Base-by-base conservation (phyloP, 495 filamentous ascomycete genomes). In the Podospora pseudocomata region DNA sequence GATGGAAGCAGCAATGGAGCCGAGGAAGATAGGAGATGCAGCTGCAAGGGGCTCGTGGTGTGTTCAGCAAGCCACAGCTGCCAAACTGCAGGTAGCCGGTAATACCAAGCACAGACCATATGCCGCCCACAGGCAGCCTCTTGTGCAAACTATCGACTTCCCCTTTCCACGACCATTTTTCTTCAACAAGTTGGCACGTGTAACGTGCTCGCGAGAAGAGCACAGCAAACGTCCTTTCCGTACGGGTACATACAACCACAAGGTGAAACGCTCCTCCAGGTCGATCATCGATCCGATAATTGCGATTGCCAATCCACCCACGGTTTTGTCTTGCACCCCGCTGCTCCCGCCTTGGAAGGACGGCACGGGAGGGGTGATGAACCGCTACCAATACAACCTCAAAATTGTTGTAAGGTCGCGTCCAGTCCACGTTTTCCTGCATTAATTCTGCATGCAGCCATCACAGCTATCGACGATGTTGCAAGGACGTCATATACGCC, bases 401-500 rank as follows among this genome's bases (percentile, higher is more conserved):
- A 26, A 1, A 15, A 58, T 32, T 7, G 30, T 32, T 32, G 30
- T 32, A 32, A 32, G 3, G 30, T 32, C 30, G 30, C 30, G 30
- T 32, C 30, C 4, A 5, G 30, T 32, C 30, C 30, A 32, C 30
- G 30, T 32, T 32, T 32, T 32, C 30, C 30, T 32, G 30, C 30
- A 7, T 32, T 32, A 32, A 32, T 4, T 32, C 20, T 7, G 55
- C 39, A 49, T 49, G 13, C 39, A 58, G 20, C 54, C 54, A 57
- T 23, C 18, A 58, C n/a, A 58, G 54, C 54, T 18, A 15, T 23
- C 58, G 26, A 61, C 19, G 59, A 27, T 7, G 59, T 30, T 61
- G 5, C 18, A 5, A 61, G 61, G 65, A 67, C 65, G 65, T 67
- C 58, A 67, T 67, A 44, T 62, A 44, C 28, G 61, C 27, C 18